These are phyloP conservation scores for Clitocybe nebularis DNA, from an alignment of 1,284 basidiomycete genomes.

Conservation along the genomic window DNA sequence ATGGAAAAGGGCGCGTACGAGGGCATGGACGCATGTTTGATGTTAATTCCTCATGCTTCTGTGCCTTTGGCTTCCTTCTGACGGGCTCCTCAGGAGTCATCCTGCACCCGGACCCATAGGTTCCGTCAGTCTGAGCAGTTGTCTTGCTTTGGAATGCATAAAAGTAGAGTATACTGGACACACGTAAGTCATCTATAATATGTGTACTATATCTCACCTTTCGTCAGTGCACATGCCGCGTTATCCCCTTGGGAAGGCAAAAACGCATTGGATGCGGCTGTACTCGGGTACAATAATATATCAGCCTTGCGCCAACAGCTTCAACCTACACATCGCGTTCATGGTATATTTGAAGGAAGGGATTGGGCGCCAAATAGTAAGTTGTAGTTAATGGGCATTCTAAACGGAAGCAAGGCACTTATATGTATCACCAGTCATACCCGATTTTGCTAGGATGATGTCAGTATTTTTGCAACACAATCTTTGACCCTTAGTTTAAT, in stretches of 20 bases:
- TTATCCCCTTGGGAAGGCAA: slow-evolving; percentile 71
- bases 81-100: slow-evolving; percentile 45
- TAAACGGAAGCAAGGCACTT: background rate
- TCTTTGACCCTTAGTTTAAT: background rate
- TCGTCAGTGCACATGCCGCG: slow-evolving; percentile 59
- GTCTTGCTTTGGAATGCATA: slow-evolving; percentile 48
- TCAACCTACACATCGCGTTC: slow-evolving; percentile 56
- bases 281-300: slow-evolving; percentile 68
- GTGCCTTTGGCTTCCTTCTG: background rate
- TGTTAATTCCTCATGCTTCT: slow-evolving; percentile 34
- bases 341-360: slow-evolving; percentile 61
- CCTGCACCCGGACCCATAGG: slow-evolving; percentile 57
- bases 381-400: slow-evolving; percentile 12
- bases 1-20: slow-evolving; percentile 63
- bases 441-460: slow-evolving; percentile 69
- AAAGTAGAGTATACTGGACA: slow-evolving; percentile 54
- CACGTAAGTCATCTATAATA: slow-evolving; percentile 36
- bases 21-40: slow-evolving; percentile 63
- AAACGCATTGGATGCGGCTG: slow-evolving; percentile 76
- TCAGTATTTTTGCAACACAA: slow-evolving; percentile 20
- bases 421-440: slow-evolving; percentile 54
- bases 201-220: background rate
- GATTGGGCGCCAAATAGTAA: slow-evolving; percentile 61
- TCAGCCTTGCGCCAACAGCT: slow-evolving; percentile 73
- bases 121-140: slow-evolving; percentile 48